A percentile compares a stretch with the other conserved stretches of the same genome.
These are phyloP conservation scores for Lipomyces sp. DNA, from an alignment of 805 yeast species.

Conservation along the genomic window DNA sequence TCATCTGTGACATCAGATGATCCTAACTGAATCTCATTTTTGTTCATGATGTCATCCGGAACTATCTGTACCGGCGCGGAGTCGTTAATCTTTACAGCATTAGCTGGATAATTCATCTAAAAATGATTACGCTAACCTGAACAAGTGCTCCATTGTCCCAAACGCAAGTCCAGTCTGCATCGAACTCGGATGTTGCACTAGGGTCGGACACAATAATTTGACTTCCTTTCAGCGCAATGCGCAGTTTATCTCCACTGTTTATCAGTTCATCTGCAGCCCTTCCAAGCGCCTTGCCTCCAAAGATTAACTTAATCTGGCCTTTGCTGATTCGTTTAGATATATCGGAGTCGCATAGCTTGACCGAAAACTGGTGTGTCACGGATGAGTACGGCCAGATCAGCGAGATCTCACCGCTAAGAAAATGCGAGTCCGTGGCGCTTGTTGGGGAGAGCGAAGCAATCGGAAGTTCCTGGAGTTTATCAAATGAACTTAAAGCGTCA, in stretches of 20 bases:
- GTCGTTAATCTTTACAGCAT: background rate
- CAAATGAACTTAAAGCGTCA: background rate
- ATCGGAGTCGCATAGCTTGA: slow-evolving; percentile 26
- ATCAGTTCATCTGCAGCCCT: slow-evolving; percentile 14
- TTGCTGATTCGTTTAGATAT: slow-evolving; percentile 14
- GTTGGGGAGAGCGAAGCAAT: slow-evolving; percentile 10
- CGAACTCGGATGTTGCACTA: slow-evolving; percentile 11
- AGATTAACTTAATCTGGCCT: slow-evolving; percentile 32
- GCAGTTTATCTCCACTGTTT: slow-evolving; percentile 17
- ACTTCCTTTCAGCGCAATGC: slow-evolving; percentile 21
- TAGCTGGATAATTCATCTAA: background rate
- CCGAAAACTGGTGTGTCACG: slow-evolving; percentile 12
- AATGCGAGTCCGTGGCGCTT: background rate
- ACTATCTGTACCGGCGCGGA: background rate
- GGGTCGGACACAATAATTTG: background rate
- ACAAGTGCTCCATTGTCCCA: slow-evolving; percentile 20
- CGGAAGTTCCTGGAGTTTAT: slow-evolving; percentile 4
- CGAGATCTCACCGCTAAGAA: slow-evolving; percentile 26
- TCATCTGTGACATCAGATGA: background rate
- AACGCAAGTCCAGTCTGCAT: slow-evolving; percentile 26
- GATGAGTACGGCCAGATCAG: slow-evolving; percentile 36
- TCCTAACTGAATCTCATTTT: background rate
- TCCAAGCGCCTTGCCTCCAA: slow-evolving; percentile 20
- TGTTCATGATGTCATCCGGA: background rate
- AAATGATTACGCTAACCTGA: slow-evolving; percentile 11